Evolutionary conservation across 352 stramenopile species (phyloP).

Genomic region (Thalassiosira pacifica): DNA sequence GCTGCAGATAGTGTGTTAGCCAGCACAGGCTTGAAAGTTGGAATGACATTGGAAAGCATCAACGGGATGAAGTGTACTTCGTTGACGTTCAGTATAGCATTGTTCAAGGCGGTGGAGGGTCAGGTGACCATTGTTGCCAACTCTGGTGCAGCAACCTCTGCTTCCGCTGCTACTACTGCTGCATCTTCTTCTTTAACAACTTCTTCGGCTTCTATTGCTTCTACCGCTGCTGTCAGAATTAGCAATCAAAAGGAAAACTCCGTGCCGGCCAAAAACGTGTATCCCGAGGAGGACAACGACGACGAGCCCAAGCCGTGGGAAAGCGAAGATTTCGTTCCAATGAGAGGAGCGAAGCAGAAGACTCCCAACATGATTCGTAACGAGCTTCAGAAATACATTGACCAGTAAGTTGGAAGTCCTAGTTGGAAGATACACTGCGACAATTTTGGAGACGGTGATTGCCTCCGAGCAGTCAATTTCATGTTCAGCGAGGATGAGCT

Average conservation of each 20-base stretch:
- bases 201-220: neutral
- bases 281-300: conserved; percentile 31
- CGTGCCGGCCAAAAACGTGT: neutral
- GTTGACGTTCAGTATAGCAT: neutral
- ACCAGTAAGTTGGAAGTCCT: too few species aligned
- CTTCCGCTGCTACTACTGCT: neutral
- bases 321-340: conserved; percentile 58
- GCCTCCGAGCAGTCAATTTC: too few species aligned
- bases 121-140: neutral
- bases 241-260: neutral
- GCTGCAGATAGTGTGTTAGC: neutral
- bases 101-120: neutral
- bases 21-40: too few species aligned
- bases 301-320: conserved; percentile 65
- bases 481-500: too few species aligned
- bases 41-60: too few species aligned
- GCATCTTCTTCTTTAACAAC: neutral
- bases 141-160: neutral
- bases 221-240: neutral
- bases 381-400: conserved; percentile 65
- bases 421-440: too few species aligned
- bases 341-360: conserved; percentile 36
- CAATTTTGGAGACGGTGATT: too few species aligned
- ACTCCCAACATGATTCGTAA: conserved; percentile 59
- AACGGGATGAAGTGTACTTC: too few species aligned